Base-by-base conservation (phyloP, 306 rosid genomes). In the Hippophae gyantsensis region DNA sequence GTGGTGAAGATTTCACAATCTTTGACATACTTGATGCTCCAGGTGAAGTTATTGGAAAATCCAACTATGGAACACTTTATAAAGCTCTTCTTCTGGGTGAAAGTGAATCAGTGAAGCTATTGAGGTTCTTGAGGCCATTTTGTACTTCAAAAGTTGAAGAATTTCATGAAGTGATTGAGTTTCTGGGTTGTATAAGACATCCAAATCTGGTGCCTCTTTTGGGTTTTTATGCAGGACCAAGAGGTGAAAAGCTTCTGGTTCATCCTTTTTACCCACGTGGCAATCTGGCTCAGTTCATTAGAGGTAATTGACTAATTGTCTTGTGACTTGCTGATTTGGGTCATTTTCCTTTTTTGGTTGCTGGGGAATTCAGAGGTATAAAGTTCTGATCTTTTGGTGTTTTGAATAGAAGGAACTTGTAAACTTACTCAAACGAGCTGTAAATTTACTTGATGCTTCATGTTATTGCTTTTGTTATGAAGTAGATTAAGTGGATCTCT, bases 241-340 rank as follows among this genome's bases (percentile, higher is more conserved):
- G 97, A 60, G 95, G 97, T 18, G 99, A 93, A 84, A 88, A 79
- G 87, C 97, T 93, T 75, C 79, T 93, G 69, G 84, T 93, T 80
- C 84, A 88, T 72, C 95, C 97, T 5, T 93, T 86, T 64, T 80
- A 84, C 54, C 60, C 80, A 67, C 67, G 60, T 60, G 95, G 97
- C 62, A 88, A 72, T 84, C 65, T 93, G 62, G 72, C 90, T 64
- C 78, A 89, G 25, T 93, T 88, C 75, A 73, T 86, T 52, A 84
- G 76, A 84, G 97, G 99, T 93, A 67, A 50, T 32, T 32, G 38
- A 32, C 38, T 32, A 32, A 26, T 53, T 68, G 42, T 14, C 32
- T 60, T 2, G 52, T 3, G 57, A 27, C 18, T n/a, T 55, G 26
- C 7, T 13, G 45, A 23, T 66, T 9, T 62, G 1, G 10, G 3